Conservation (phyloP, 2,329 filamentous ascomycete genomes). For the Fusarium dlaminii region DNA sequence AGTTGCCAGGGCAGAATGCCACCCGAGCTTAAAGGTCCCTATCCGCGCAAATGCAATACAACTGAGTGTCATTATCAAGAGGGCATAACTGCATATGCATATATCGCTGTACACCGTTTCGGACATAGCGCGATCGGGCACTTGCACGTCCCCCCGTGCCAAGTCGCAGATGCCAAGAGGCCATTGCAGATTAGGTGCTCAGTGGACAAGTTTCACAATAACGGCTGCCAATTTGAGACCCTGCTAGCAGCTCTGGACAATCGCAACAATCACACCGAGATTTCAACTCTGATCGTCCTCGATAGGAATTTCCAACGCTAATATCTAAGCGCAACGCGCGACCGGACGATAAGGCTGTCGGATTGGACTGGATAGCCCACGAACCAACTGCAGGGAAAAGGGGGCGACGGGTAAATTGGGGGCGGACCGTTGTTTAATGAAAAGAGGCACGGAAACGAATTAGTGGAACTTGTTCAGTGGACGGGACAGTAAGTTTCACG, state of each 20-base stretch:
- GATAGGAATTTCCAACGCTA: neutral
- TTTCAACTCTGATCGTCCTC: neutral
- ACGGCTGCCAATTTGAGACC: slow-evolving; percentile 19
- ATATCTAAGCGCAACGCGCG: neutral
- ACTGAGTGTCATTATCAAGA: slow-evolving; percentile 8
- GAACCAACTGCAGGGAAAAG: slow-evolving; percentile 6
- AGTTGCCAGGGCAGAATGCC: slow-evolving; percentile 13
- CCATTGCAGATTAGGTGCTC: slow-evolving; percentile 18
- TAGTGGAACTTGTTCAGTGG: slow-evolving; percentile 1
- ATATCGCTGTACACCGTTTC: neutral
- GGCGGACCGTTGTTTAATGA: slow-evolving; percentile 27
- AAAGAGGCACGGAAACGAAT: slow-evolving; percentile 6
- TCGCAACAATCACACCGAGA: slow-evolving; percentile 17
- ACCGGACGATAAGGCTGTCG: neutral
- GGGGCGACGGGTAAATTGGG: slow-evolving; percentile 21
- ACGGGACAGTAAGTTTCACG: neutral
- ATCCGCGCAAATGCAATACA: neutral
- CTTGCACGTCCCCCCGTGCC: slow-evolving; percentile 11
- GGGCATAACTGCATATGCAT: neutral
- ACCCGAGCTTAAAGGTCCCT: neutral
- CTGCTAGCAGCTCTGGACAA: neutral
- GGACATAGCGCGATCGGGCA: neutral
- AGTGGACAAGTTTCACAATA: slow-evolving; percentile 20
- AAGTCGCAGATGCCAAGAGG: slow-evolving; percentile 16
- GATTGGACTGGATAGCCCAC: neutral